Percentiles rank a stretch among this genome's conserved stretches.
Evolutionary conservation across 371 early-diverging fungal species (phyloP).

Genomic region (Fennellomyces sp.): DNA sequence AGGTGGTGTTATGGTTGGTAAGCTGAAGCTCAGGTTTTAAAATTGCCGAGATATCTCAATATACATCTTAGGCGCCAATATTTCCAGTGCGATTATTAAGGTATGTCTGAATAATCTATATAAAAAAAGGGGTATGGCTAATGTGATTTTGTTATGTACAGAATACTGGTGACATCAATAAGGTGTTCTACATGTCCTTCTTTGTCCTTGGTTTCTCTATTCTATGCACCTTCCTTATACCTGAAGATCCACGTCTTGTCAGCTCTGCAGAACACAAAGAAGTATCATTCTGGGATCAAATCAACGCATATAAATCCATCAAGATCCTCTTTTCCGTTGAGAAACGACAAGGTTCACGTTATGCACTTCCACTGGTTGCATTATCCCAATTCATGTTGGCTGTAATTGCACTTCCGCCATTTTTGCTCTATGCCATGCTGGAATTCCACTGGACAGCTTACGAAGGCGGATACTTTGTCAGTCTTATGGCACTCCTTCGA

Average conservation of each 20-base stretch:
- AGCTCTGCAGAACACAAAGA: not conserved
- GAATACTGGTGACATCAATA: slow-evolving; percentile 24
- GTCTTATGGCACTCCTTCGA: slow-evolving; percentile 24
- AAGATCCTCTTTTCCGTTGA: slow-evolving; percentile 16
- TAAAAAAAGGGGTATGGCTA: not conserved
- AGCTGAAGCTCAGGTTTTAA: not conserved
- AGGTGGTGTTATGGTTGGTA: slow-evolving; percentile 31
- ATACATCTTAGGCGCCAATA: slow-evolving; percentile 27
- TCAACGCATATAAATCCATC: slow-evolving; percentile 45
- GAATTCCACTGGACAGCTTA: slow-evolving; percentile 46
- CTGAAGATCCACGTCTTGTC: slow-evolving; percentile 48
- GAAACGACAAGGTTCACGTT: slow-evolving; percentile 13
- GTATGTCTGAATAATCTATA: not conserved
- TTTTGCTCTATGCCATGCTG: slow-evolving; percentile 49
- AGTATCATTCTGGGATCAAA: slow-evolving; percentile 12
- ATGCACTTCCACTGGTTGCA: slow-evolving; percentile 32
- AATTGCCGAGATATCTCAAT: too few relatives aligned
- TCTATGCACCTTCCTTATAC: slow-evolving; percentile 34
- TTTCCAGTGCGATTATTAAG: slow-evolving; percentile 23
- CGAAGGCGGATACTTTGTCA: slow-evolving; percentile 43
- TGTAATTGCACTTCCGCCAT: slow-evolving; percentile 30
- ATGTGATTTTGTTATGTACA: slow-evolving; percentile 7
- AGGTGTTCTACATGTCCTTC: slow-evolving; percentile 41
- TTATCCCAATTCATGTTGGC: slow-evolving; percentile 27
- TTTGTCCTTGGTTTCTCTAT: slow-evolving; percentile 21